phyloP scores from a whole-genome alignment of 192 early-diverging fungal genomes.

The Coemansia sp. region DNA sequence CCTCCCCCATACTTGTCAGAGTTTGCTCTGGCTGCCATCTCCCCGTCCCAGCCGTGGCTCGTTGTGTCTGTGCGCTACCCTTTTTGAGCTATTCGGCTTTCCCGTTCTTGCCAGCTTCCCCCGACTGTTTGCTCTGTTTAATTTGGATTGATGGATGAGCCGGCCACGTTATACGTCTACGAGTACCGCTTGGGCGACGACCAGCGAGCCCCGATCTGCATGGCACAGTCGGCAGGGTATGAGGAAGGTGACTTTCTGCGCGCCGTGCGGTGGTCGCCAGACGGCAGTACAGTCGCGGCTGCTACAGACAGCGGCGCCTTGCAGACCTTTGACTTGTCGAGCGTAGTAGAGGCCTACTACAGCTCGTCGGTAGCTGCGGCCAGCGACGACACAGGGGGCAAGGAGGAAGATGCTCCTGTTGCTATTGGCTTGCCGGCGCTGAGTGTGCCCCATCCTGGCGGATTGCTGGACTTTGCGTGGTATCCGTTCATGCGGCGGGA shows the following conservation, averaged over 20 bases:
- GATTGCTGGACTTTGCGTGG: conserved; percentile 26
- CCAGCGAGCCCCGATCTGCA: background rate
- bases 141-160: background rate
- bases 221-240: conserved; percentile 2
- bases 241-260: conserved; percentile 6
- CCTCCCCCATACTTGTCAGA: too few relatives aligned
- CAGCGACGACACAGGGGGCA: too few relatives aligned
- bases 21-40: too few relatives aligned
- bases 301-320: conserved; percentile 21
- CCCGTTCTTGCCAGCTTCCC: background rate
- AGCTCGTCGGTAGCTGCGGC: background rate
- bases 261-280: conserved; percentile 37
- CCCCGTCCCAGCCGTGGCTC: too few relatives aligned
- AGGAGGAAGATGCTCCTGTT: too few relatives aligned
- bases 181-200: conserved; percentile 2
- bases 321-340: conserved; percentile 12
- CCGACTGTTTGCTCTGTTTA: background rate
- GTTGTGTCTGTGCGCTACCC: too few relatives aligned
- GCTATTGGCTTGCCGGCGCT: background rate
- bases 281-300: conserved; percentile 30
- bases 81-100: background rate
- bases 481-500: conserved; percentile 24
- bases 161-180: conserved; percentile 6
- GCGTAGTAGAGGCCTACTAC: background rate
- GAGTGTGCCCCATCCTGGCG: background rate